Percentiles rank a stretch among this genome's conserved stretches.
These are phyloP conservation scores for Tulasnella sp. DNA, from an alignment of 768 basidiomycete species.

Conservation along the genomic window DNA sequence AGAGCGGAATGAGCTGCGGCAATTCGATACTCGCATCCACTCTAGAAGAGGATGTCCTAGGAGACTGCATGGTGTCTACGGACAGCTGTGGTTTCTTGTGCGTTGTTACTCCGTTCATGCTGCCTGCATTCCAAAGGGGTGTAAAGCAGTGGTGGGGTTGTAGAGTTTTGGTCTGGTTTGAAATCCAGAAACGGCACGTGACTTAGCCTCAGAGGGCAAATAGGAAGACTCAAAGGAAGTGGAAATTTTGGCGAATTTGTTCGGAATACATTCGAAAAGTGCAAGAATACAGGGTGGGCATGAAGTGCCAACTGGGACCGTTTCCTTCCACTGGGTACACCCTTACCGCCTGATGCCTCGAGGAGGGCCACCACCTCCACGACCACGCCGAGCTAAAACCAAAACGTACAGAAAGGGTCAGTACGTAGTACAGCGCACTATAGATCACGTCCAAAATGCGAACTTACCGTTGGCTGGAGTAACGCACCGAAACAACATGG, in stretches of 20 bases:
- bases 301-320: neutral
- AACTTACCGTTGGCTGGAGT: slow-evolving; percentile 69
- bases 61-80: neutral
- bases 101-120: neutral
- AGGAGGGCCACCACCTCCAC: slow-evolving; percentile 50
- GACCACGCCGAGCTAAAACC: slow-evolving; percentile 75
- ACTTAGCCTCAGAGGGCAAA: neutral
- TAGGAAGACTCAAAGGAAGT: neutral
- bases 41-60: slow-evolving; percentile 1
- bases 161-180: neutral
- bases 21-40: slow-evolving; percentile 35
- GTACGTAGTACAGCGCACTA: neutral
- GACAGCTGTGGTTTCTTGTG: neutral
- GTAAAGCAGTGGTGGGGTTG: neutral
- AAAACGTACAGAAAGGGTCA: neutral
- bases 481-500: slow-evolving; percentile 26
- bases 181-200: neutral
- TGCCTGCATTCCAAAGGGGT: neutral
- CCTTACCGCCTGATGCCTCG: slow-evolving; percentile 77
- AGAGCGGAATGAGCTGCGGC: slow-evolving; percentile 55
- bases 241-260: neutral
- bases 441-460: neutral
- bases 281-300: neutral
- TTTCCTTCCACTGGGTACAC: neutral
- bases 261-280: neutral